Base-by-base conservation (phyloP, 192 early-diverging fungal species). In the Funneliformis geosporum region DNA sequence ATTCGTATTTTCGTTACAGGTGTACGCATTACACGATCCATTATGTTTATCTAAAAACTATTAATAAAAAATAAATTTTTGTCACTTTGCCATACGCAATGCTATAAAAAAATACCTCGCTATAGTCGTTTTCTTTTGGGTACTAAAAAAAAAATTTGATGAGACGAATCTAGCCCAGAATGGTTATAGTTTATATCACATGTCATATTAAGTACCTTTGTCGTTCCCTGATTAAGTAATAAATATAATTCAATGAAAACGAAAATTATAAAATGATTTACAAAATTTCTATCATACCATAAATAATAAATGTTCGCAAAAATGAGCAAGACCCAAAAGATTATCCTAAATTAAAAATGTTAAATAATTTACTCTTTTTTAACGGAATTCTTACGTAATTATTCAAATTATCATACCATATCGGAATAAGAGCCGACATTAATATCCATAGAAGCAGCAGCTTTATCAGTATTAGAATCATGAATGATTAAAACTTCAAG, bases 1-100 rank as follows among this genome's bases (percentile, higher is more conserved):
- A 81, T 95, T 95, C n/a, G 95, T 96, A 68, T 92, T 85, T 67
- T 95, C 94, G 7, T 88, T 83, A 33, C 84, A 82, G 16, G 95
- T 96, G 80, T 92, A 96, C 3, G 95, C 95, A 80, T 96, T 96
- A 7, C 90, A 93, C 67, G 86, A 86, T 40, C 95, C 95, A 11
- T 91, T 91, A 81, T 96, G 94, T 71, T 91, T 85, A 1, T 89
- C 79, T 42, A 96, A 84, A 66, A 87, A 96, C 80, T 91, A 84
- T 21, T 23, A 21, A 42, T 21, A 10, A 43, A 69, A 25, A n/a
- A 8, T 47, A 59, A 55, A 74, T 23, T n/a, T 12, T 2, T 38
- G 8, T 5, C 4, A 16, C 1, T 3, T 21, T 46, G 27, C 59
- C 12, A 38, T 25, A 28, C 39, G 1, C 18, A 23, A 27, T 59